Evolutionary conservation across 1,139 yeast species (phyloP).

Genomic region (Yueomyces sp.): DNA sequence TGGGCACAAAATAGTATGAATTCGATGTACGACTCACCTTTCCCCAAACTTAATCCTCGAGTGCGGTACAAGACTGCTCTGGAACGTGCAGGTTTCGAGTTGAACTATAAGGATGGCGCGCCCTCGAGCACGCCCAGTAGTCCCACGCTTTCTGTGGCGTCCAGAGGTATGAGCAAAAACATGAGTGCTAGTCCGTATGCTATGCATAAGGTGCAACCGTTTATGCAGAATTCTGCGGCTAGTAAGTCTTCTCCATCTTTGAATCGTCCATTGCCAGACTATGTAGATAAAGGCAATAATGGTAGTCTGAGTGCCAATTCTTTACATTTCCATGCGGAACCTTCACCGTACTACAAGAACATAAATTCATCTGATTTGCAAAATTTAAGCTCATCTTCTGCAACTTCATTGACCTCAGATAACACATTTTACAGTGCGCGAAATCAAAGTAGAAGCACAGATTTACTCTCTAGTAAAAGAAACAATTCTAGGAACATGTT

Average conservation of each 20-base stretch:
- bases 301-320: too few relatives aligned
- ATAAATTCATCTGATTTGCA: neutral
- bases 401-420: neutral
- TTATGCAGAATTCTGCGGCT: too few relatives aligned
- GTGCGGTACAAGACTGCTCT: conserved; percentile 47
- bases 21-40: conserved; percentile 28
- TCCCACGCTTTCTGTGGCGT: neutral
- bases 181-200: neutral
- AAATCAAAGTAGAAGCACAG: neutral
- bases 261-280: too few relatives aligned
- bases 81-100: conserved; percentile 55
- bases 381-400: neutral
- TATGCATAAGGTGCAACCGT: neutral
- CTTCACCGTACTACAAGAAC: too few relatives aligned
- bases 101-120: conserved; percentile 1
- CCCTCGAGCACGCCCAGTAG: neutral
- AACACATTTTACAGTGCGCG: neutral
- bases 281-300: too few relatives aligned
- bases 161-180: neutral
- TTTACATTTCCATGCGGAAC: too few relatives aligned
- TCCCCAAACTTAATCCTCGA: conserved; percentile 47
- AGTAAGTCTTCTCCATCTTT: too few relatives aligned
- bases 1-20: conserved; percentile 33
- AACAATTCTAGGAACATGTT: too few relatives aligned
- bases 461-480: neutral